Conservation (phyloP, 2,329 filamentous ascomycete species). For the Colletotrichum plurivorum region DNA sequence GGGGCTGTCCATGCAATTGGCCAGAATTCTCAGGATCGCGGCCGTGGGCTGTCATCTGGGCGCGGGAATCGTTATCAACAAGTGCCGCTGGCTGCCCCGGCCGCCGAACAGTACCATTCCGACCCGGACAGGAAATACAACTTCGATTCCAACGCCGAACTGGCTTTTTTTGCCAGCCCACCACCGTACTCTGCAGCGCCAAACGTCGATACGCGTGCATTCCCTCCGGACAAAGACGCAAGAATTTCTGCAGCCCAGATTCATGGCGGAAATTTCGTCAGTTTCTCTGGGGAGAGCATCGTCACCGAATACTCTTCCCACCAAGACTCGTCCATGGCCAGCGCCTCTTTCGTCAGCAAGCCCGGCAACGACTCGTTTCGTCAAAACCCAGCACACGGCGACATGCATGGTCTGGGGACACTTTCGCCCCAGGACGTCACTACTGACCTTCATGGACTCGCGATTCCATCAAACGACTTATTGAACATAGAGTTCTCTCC, state of each 20-base stretch:
- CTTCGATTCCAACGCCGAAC: not conserved
- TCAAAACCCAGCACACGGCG: not conserved
- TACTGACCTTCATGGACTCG: not conserved
- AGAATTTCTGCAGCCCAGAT: not conserved
- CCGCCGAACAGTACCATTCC: not conserved
- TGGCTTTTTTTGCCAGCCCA: constrained; percentile 17
- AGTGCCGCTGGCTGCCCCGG: not conserved
- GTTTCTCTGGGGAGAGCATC: constrained; percentile 11
- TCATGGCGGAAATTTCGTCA: constrained; percentile 5
- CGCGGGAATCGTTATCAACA: constrained; percentile 5
- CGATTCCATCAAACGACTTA: constrained; percentile 1
- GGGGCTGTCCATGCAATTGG: not conserved
- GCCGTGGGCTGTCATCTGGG: not conserved
- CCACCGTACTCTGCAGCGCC: constrained; percentile 21
- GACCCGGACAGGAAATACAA: constrained; percentile 8
- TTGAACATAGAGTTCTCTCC: constrained; percentile 18
- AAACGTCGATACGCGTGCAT: not conserved
- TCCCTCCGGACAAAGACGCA: not conserved
- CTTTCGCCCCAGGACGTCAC: constrained; percentile 13
- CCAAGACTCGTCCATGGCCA: not conserved
- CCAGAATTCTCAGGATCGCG: constrained; percentile 9
- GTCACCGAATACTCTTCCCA: not conserved
- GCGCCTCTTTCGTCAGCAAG: not conserved
- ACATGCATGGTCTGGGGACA: constrained; percentile 9
- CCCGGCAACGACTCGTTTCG: constrained; percentile 3